Evolutionary conservation across 176 grass and related monocot species (phyloP), one percentile per base, ranked within the genome.

Genomic region (Oryza punctata): DNA sequence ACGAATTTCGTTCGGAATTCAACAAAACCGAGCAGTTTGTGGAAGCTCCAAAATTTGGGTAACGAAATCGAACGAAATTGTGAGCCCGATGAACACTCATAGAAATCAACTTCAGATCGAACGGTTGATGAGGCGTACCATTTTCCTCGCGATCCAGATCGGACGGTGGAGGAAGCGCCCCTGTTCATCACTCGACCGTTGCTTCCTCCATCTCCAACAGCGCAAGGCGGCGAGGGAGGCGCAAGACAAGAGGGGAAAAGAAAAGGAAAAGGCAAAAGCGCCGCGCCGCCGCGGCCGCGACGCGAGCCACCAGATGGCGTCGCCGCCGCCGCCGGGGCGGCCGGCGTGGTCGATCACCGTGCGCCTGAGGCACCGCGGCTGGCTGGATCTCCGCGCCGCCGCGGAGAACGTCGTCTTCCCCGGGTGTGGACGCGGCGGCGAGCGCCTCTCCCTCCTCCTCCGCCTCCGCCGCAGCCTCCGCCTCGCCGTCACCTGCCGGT

Each of bases 391-490:
- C 41, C 84, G 84, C 59, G 75, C 88, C 5, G 54, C 44, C 8
- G 88, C 83, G 25, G 81, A 87, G 76, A 94, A 97, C 52, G 18
- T 47, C 82, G 0, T 97, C 46, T 65, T 97, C 64, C 92, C 90
- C 1, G 78, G 82, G 7, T 89, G 86, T 86, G 90, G 92, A 44
- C 75, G 35, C 57, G 92, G 92, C 69, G 88, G 88, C 63, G 92
- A 92, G 83, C 65, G 83, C 41, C 32, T 94, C 70, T 91, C 90
- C 76, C 70, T 94, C 63, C 78, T 94, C 78, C 41, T 97, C 82
- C 87, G 80, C 75, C 85, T 94, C 37, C 92, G 88, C 81, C 87
- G 91, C 85, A 29, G 35, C 35, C 40, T 41, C 40, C 24, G 80
- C 57, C 75, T 89, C 59, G 46, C 41, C 32, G 69, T 93, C 70